Evolutionary conservation across 139 green algal genomes (phyloP), one percentile per base, ranked within the genome.

Genomic region (Protoeuglena noctilucae): DNA sequence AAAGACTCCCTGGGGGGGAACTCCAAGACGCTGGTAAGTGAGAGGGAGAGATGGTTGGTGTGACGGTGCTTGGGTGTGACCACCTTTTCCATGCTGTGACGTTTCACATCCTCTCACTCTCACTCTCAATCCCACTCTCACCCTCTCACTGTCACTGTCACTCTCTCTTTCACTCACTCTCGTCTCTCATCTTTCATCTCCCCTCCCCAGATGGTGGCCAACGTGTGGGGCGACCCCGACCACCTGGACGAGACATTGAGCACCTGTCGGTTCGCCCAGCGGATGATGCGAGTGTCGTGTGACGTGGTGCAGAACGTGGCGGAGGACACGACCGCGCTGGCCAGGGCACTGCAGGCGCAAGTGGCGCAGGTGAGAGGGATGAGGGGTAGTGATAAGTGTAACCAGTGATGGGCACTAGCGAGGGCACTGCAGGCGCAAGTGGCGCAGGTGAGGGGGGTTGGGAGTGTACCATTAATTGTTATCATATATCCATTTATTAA

Each of bases 191-290:
- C n/a, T n/a, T n/a, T n/a, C n/a, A n/a, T n/a, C n/a, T n/a, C n/a
- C n/a, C n/a, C n/a, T n/a, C n/a, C n/a, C n/a, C n/a, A n/a, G n/a
- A 62, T 87, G 51, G 55, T 87, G 2, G 78, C 78, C 57, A 84
- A 79, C 40, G 55, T 82, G 41, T 84, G 75, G 75, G 59, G 65
- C 0, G 78, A 86, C 27, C 29, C 21, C 14, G 23, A 26, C 30
- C 41, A 68, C 51, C 29, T 74, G 27, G 48, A 53, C 16, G 66
- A 74, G 56, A 66, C 54, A 12, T n/a, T 74, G 4, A 65, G 63
- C 19, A 74, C 66, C 21, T 69, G 53, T 50, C 51, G 52, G 22
- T 70, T 74, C 53, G 65, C 65, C 14, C 43, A 65, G 29, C 58
- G 62, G 22, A 64, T 71, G 29, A 28, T 31, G 45, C 51, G 53